A percentile compares a stretch with the other conserved stretches of the same genome.
Evolutionary conservation across 2,329 filamentous ascomycete genomes (phyloP).

Genomic region (Emmonsiellopsis sp.): DNA sequence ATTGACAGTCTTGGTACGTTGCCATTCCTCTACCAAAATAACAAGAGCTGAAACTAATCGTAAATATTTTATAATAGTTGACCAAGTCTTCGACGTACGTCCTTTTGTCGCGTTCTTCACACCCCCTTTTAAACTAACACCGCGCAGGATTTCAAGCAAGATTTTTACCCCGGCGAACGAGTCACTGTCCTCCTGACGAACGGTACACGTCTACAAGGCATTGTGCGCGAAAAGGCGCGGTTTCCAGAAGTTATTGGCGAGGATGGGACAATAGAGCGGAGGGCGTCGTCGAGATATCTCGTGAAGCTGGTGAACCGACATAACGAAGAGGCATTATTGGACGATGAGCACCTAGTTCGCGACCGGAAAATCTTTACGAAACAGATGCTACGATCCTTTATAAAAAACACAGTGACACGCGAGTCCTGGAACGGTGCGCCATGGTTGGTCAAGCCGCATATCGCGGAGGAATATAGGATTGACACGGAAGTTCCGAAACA

Average conservation of each 20-base stretch:
- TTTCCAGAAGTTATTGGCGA: slow-evolving; percentile 51
- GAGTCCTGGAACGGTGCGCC: slow-evolving; percentile 95
- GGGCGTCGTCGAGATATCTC: slow-evolving; percentile 68
- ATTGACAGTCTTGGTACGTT: slow-evolving; percentile 67
- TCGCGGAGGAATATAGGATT: slow-evolving; percentile 77
- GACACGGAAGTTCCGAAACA: slow-evolving; percentile 77
- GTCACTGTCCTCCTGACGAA: slow-evolving; percentile 64
- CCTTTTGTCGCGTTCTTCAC: neutral
- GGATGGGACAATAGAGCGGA: slow-evolving; percentile 59
- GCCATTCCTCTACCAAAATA: neutral
- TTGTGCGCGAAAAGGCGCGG: slow-evolving; percentile 76
- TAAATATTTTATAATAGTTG: slow-evolving; percentile 27
- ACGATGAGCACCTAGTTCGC: slow-evolving; percentile 71
- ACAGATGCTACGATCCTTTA: slow-evolving; percentile 82
- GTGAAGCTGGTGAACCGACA: slow-evolving; percentile 62
- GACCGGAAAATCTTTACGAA: slow-evolving; percentile 93
- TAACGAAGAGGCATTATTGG: slow-evolving; percentile 65
- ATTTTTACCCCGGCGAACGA: slow-evolving; percentile 83
- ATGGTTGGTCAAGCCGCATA: slow-evolving; percentile 83
- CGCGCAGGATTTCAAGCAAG: slow-evolving; percentile 62
- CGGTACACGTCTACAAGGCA: slow-evolving; percentile 60
- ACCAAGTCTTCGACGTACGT: slow-evolving; percentile 41
- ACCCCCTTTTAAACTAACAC: slow-evolving; percentile 13
- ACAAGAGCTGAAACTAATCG: neutral
- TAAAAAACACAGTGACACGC: slow-evolving; percentile 86